These are phyloP conservation scores for Phycomyces blakesleeanus DNA, from an alignment of 192 early-diverging fungal species.

Conservation along the genomic window DNA sequence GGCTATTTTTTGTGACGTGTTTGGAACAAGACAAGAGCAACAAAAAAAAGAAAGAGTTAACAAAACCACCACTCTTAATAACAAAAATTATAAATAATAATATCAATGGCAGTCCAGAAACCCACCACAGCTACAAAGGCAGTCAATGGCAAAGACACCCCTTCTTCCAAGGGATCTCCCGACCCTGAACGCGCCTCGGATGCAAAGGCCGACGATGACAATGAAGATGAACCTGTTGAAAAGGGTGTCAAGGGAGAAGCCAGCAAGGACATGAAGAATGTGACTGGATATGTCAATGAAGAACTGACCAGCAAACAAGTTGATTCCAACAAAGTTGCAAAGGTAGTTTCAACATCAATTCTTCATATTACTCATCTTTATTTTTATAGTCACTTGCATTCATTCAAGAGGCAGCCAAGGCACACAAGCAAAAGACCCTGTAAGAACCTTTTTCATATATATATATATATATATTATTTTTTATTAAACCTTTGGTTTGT, in stretches of 20 bases:
- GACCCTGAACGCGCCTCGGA: background rate
- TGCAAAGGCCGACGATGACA: slow-evolving; percentile 8
- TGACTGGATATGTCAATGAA: slow-evolving; percentile 15
- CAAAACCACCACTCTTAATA: too few species aligned
- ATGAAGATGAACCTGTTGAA: slow-evolving; percentile 18
- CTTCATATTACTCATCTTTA: background rate
- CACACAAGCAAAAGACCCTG: slow-evolving; percentile 3
- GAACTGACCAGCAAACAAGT: slow-evolving; percentile 3
- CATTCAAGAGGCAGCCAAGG: slow-evolving; percentile 2
- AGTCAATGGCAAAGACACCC: background rate
- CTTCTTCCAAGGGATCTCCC: background rate
- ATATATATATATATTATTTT: background rate
- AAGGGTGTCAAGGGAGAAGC: slow-evolving; percentile 22
- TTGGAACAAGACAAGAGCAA: too few species aligned
- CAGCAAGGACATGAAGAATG: slow-evolving; percentile 21
- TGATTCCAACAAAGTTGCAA: slow-evolving; percentile 13
- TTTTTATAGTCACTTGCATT: background rate
- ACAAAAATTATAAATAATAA: too few species aligned
- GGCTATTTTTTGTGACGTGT: too few species aligned
- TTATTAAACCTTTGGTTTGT: background rate
- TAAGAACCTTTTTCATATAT: too few species aligned
- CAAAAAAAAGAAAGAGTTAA: too few species aligned
- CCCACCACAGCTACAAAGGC: background rate
- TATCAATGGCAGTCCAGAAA: background rate
- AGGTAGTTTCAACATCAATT: background rate